Percentiles rank a stretch among this genome's conserved stretches.
phyloP scores from a whole-genome alignment of 2,329 filamentous ascomycete genomes.

The Fusarium decemcellulare region DNA sequence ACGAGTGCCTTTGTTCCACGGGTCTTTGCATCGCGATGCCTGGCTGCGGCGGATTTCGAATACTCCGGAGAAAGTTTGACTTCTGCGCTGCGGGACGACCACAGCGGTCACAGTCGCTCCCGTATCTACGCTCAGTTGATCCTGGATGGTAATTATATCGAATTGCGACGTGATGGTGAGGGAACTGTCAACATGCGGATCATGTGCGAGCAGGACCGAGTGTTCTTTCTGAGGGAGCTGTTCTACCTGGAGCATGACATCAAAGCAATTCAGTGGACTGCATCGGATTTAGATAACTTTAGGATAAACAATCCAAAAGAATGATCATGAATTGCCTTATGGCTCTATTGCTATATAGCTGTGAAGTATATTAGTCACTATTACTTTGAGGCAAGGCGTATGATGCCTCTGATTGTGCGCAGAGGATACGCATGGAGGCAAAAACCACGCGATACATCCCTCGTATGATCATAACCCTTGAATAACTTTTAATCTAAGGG shows the following conservation, averaged over 20 bases:
- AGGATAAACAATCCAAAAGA: too few relatives aligned
- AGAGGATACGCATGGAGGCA: too few relatives aligned
- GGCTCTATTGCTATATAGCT: too few relatives aligned
- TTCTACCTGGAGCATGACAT: constrained; percentile 66
- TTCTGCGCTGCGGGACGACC: constrained; percentile 45
- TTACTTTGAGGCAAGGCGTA: too few relatives aligned
- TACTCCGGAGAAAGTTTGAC: constrained; percentile 62
- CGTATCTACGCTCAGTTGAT: constrained; percentile 56
- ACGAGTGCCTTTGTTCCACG: constrained; percentile 56
- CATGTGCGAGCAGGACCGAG: constrained; percentile 62
- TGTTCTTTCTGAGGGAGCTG: constrained; percentile 62
- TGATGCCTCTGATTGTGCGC: too few relatives aligned
- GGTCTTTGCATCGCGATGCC: constrained; percentile 53
- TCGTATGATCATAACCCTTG: too few relatives aligned
- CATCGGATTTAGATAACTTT: constrained; percentile 25
- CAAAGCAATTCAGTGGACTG: constrained; percentile 60
- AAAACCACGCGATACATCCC: too few relatives aligned
- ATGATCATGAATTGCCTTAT: too few relatives aligned
- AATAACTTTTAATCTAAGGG: too few relatives aligned
- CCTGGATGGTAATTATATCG: constrained; percentile 61
- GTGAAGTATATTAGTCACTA: too few relatives aligned
- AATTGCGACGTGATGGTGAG: constrained; percentile 53
- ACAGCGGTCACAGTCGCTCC: constrained; percentile 44
- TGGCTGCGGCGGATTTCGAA: constrained; percentile 55
- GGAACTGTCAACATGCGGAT: constrained; percentile 58